Evolutionary conservation across 768 basidiomycete genomes (phyloP).

Genomic region (Lentinula lateritia): DNA sequence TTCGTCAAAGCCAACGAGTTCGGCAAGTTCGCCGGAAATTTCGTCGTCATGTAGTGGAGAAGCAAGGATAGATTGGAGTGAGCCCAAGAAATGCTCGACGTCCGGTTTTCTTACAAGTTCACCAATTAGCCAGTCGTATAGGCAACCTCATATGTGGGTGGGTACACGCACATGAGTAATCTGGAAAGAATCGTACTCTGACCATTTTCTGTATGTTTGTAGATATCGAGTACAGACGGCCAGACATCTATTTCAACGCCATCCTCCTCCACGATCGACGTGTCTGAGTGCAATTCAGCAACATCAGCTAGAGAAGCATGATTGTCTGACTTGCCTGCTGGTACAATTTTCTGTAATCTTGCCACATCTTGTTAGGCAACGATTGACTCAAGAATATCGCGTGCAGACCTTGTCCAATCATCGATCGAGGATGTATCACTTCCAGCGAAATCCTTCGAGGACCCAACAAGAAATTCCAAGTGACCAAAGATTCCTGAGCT

Average conservation of each 20-base stretch:
- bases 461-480: conserved; percentile 23
- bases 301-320: not conserved
- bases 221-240: conserved; percentile 29
- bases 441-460: conserved; percentile 16
- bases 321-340: not conserved
- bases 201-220: conserved; percentile 1
- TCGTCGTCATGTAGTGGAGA: conserved; percentile 55
- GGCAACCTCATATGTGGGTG: not conserved
- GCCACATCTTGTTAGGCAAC: not conserved
- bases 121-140: not conserved
- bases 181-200: conserved; percentile 10
- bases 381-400: too few species aligned
- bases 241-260: conserved; percentile 14
- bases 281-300: not conserved
- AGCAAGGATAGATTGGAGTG: conserved; percentile 36
- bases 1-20: conserved; percentile 79
- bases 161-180: conserved; percentile 21
- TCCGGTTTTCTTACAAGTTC: conserved; percentile 20
- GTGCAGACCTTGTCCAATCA: conserved; percentile 24
- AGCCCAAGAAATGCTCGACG: conserved; percentile 19
- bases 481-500: conserved; percentile 14
- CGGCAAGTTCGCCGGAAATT: conserved; percentile 73
- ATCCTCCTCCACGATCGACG: not conserved
- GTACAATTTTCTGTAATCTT: not conserved
- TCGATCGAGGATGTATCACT: conserved; percentile 20